Evolutionary conservation across 176 grass and related monocot species (phyloP).

Genomic region (Oryza meyeriana): DNA sequence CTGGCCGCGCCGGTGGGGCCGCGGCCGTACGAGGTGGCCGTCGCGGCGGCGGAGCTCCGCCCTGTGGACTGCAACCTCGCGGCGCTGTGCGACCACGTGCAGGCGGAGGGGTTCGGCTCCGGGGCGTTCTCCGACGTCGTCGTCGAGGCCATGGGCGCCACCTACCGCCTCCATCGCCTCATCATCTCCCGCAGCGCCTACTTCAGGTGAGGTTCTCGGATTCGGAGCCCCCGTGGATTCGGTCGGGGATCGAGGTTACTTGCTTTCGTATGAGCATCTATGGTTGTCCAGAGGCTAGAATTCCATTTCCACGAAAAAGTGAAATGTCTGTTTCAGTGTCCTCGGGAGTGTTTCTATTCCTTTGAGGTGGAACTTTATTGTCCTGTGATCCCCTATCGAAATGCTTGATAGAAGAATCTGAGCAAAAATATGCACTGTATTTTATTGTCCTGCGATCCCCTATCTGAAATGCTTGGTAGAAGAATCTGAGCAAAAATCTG

Average conservation of each 20-base stretch:
- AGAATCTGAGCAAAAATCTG: background rate
- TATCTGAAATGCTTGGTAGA: background rate
- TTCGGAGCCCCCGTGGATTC: background rate
- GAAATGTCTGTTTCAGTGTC: background rate
- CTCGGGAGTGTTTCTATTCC: background rate
- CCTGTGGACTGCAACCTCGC: constrained; percentile 83
- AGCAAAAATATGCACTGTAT: background rate
- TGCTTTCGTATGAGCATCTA: background rate
- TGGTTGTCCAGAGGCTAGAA: background rate
- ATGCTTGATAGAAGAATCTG: background rate
- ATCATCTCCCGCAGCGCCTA: constrained; percentile 96
- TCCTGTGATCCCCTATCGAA: background rate
- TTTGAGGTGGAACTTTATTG: background rate
- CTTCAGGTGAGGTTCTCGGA: constrained; percentile 62
- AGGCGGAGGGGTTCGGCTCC: constrained; percentile 72
- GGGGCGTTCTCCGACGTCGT: constrained; percentile 89
- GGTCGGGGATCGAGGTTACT: background rate
- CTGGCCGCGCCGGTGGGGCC: constrained; percentile 3
- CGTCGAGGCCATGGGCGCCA: constrained; percentile 85
- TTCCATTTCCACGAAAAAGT: constrained; percentile 7
- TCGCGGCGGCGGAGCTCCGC: constrained; percentile 53
- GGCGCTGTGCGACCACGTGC: constrained; percentile 89
- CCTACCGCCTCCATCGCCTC: constrained; percentile 85
- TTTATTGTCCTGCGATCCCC: background rate
- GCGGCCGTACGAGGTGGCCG: constrained; percentile 50